Conservation (phyloP, 2,329 filamentous ascomycete species). For the Plectosphaerella cucumerina region DNA sequence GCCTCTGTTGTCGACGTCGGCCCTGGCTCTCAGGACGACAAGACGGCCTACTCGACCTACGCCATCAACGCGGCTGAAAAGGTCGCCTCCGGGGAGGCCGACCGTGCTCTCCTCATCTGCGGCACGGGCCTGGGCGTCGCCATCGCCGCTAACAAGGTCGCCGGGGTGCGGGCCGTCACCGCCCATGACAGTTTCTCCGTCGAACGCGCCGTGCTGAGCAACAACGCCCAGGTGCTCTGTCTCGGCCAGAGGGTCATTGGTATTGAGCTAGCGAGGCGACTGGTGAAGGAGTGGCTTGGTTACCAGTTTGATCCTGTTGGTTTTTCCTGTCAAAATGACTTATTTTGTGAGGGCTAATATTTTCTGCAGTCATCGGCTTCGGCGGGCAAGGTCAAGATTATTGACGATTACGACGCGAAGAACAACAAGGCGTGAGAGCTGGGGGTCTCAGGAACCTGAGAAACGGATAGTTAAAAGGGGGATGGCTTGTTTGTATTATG, state of each 20-base stretch:
- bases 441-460: too few relatives aligned
- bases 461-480: too few relatives aligned
- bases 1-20: constrained; percentile 69
- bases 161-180: constrained; percentile 77
- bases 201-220: constrained; percentile 77
- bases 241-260: constrained; percentile 85
- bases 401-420: constrained; percentile 11
- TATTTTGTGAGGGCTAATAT: not conserved
- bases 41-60: constrained; percentile 76
- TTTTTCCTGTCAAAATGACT: not conserved
- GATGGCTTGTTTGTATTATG: too few relatives aligned
- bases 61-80: constrained; percentile 67
- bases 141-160: constrained; percentile 82
- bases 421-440: not conserved
- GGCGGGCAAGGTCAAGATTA: constrained; percentile 39
- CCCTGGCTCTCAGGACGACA: constrained; percentile 60
- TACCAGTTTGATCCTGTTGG: constrained; percentile 69
- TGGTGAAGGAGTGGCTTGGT: constrained; percentile 79
- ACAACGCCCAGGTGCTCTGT: constrained; percentile 82
- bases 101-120: constrained; percentile 79
- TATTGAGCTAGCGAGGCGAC: constrained; percentile 69
- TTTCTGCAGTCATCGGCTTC: constrained; percentile 26
- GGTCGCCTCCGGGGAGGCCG: constrained; percentile 58
- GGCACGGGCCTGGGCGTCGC: constrained; percentile 83
- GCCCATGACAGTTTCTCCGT: constrained; percentile 83